phyloP scores from a whole-genome alignment of 371 early-diverging fungal genomes.

The Mucor plumbeus region DNA sequence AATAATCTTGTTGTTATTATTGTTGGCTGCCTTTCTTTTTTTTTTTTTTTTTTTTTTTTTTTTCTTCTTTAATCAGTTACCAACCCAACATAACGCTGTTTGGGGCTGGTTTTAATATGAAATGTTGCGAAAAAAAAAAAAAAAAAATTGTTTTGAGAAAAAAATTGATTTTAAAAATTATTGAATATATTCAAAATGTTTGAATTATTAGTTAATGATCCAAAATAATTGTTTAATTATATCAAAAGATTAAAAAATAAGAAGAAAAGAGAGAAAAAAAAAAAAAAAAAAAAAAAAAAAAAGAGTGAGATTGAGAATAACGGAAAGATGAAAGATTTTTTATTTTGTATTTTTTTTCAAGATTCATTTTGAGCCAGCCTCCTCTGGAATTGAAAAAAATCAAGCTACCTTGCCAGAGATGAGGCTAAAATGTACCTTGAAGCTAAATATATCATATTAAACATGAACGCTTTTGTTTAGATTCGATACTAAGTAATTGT shows the following conservation, averaged over 20 bases:
- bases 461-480: neutral
- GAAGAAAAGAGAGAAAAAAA: neutral
- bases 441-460: neutral
- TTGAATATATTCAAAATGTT: neutral
- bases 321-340: no score
- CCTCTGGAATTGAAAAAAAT: constrained; percentile 1
- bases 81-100: constrained; percentile 25
- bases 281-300: neutral
- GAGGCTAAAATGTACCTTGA: neutral
- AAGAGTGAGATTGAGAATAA: no score
- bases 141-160: neutral
- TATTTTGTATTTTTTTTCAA: neutral
- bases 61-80: constrained; percentile 5
- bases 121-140: neutral
- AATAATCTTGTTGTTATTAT: neutral
- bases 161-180: neutral
- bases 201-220: neutral
- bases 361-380: neutral
- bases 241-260: neutral
- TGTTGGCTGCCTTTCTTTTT: neutral
- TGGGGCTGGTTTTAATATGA: constrained; percentile 8
- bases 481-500: neutral
- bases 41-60: neutral
- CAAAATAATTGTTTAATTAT: neutral
- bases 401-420: neutral